Percentiles rank a stretch among this genome's conserved stretches.
Conservation (phyloP, 768 basidiomycete species). For the Naematelia aurantialba region DNA sequence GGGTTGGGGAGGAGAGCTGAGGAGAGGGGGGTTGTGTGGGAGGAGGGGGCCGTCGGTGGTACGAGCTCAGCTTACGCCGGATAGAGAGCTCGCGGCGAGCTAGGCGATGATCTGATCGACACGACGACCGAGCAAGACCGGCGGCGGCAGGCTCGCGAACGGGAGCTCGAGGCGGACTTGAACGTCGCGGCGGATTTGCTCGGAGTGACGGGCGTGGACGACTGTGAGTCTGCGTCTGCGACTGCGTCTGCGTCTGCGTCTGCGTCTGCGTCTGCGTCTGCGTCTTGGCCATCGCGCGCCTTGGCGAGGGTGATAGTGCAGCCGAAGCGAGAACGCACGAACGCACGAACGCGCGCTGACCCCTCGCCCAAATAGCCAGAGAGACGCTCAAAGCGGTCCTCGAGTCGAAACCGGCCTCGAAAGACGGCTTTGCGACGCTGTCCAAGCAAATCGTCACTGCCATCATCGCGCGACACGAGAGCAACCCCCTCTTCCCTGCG, state of each 20-base stretch:
- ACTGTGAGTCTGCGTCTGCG: constrained; percentile 22
- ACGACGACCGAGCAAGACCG: constrained; percentile 55
- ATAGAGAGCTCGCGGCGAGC: neutral
- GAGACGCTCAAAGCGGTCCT: constrained; percentile 55
- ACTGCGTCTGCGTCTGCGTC: constrained; percentile 6
- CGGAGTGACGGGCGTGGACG: constrained; percentile 60
- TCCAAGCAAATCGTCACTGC: constrained; percentile 70
- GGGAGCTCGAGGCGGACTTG: constrained; percentile 81
- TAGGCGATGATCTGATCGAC: constrained; percentile 47
- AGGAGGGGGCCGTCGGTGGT: no score
- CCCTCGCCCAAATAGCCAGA: constrained; percentile 19
- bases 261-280: neutral
- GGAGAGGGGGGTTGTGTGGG: neutral
- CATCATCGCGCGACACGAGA: constrained; percentile 72
- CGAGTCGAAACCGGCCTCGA: constrained; percentile 75
- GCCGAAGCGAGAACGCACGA: no score
- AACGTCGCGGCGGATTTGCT: constrained; percentile 76
- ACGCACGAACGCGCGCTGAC: no score
- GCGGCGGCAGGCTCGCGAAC: constrained; percentile 69
- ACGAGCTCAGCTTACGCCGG: no score
- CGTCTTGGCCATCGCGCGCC: neutral
- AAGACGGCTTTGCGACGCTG: constrained; percentile 76
- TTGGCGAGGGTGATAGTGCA: no score
- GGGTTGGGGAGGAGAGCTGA: neutral
- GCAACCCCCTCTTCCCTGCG: constrained; percentile 72